Base-by-base conservation (phyloP, 202 grass and related monocot genomes). In the Hordeum pubiflorum region DNA sequence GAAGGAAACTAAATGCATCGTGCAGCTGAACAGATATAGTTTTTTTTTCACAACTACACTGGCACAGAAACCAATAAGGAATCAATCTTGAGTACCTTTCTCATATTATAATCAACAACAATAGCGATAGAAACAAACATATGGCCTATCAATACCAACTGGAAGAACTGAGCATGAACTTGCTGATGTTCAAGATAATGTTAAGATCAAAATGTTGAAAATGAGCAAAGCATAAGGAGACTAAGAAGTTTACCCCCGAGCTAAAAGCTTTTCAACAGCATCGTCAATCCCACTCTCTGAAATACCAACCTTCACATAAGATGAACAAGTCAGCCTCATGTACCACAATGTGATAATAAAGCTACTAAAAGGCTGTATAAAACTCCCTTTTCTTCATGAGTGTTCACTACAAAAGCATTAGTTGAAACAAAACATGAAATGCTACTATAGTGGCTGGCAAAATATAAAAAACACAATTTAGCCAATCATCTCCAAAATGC, bases 201-300 rank as follows among this genome's bases (percentile, higher is more conserved):
- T 31, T 83, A 78, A 22, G 26, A 68, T 69, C 41, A 75, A 68
- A 6, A 68, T 79, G 80, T 12, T 54, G 57, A 33, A 81, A 89
- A 78, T 60, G 17, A 36, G 76, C 13, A 76, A 60, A 72, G 12
- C 31, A 83, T 14, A 43, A 81, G 13, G 32, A 58, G 29, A 61
- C 46, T 31, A 64, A 60, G 58, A 32, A 82, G 55, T 75, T 89
- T 92, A 94, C 92, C 94, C 94, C 52, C 92, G 79, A 69, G 86
- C 90, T 79, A 94, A 81, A 69, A 97, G 90, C 76, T 94, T 97
- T 76, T 93, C 79, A 58, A 88, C 84, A 82, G 90, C 92, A 75
- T 88, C 86, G 77, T 94, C 92, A 84, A 97, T 97, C 82, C 94
- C 94, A 82, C 76, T 85, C 70, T 97, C 92, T 78, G 91, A 89